phyloP scores from a whole-genome alignment of 345 rosid genomes.

The Xanthoceras sorbifolium region DNA sequence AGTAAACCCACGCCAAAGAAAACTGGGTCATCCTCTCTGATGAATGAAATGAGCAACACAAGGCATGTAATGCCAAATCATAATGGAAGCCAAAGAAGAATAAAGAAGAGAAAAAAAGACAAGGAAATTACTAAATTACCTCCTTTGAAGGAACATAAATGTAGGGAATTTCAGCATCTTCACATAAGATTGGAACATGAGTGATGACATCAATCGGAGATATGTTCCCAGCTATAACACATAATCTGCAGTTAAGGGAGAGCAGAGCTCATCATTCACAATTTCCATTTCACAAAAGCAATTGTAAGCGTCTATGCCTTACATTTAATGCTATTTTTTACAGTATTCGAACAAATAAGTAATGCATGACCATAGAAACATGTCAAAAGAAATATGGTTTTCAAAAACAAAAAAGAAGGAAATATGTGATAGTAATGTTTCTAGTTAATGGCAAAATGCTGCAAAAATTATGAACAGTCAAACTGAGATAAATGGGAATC shows the following conservation, averaged over 20 bases:
- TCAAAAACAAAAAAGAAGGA: not conserved
- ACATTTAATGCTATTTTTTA: not conserved
- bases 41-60: not conserved
- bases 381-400: not conserved
- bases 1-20: not conserved
- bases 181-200: constrained; percentile 89
- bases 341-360: not conserved
- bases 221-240: constrained; percentile 95
- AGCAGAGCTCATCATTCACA: not conserved
- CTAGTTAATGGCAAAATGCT: not conserved
- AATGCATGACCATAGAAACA: not conserved
- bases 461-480: not conserved
- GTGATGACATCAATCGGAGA: constrained; percentile 98
- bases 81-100: not conserved
- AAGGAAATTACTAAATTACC: constrained; percentile 39
- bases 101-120: not conserved
- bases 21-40: not conserved
- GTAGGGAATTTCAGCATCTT: constrained; percentile 84
- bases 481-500: not conserved
- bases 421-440: not conserved
- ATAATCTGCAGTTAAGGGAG: constrained; percentile 52
- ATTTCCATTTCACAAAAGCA: not conserved
- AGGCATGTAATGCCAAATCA: not conserved
- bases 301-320: not conserved
- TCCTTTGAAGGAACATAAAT: constrained; percentile 88